Percentiles rank a stretch among this genome's conserved stretches.
Evolutionary conservation across 148 eudicot genomes (phyloP).

Genomic region (Rhododendron williamsianum): DNA sequence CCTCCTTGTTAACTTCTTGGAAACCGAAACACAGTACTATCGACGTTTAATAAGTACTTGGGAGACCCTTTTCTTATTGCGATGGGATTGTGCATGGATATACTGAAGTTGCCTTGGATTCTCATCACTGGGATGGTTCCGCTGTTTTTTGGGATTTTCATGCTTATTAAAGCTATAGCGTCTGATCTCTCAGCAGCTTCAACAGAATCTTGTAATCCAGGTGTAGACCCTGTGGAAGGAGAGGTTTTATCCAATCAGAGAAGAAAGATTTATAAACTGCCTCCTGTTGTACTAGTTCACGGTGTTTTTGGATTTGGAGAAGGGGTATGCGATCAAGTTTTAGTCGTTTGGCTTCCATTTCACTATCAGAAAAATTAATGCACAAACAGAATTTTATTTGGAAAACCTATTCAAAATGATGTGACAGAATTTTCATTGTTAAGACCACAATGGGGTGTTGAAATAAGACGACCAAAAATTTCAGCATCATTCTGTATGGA

Average conservation of each 20-base stretch:
- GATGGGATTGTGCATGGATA: background rate
- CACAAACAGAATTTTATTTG: background rate
- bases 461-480: background rate
- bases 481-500: background rate
- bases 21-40: background rate
- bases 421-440: background rate
- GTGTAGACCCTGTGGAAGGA: conserved; percentile 21
- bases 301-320: conserved; percentile 92
- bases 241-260: conserved; percentile 15
- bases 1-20: background rate
- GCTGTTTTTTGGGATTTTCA: conserved; percentile 50
- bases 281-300: conserved; percentile 92
- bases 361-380: background rate
- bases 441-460: background rate
- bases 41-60: background rate
- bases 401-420: background rate
- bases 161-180: conserved; percentile 74
- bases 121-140: background rate
- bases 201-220: conserved; percentile 33
- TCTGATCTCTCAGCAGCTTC: conserved; percentile 62
- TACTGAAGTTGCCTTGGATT: background rate
- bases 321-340: conserved; percentile 51
- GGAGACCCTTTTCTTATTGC: background rate
- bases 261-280: conserved; percentile 39
- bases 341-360: background rate